These are phyloP conservation scores for Fusarium sp. DNA, from an alignment of 2,329 filamentous ascomycete genomes.

Conservation along the genomic window DNA sequence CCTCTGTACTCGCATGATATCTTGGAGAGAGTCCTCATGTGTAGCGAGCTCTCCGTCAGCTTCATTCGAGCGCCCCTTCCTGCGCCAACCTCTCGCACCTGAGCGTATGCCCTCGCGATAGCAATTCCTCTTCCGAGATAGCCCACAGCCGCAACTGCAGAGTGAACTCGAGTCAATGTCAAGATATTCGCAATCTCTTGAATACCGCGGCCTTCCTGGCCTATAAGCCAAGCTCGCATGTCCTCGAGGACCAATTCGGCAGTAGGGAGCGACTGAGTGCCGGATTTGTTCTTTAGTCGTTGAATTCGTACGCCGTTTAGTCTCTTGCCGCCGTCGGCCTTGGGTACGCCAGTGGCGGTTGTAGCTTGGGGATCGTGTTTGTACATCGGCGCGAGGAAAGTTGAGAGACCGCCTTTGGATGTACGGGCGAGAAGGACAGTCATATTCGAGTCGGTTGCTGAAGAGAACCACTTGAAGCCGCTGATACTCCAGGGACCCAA, in stretches of 20 bases:
- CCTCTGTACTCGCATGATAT: slow-evolving; percentile 67
- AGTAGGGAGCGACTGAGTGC: slow-evolving; percentile 76
- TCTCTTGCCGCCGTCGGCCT: slow-evolving; percentile 52
- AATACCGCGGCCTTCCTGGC: slow-evolving; percentile 73
- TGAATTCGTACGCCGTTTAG: slow-evolving; percentile 77
- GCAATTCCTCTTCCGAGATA: slow-evolving; percentile 67
- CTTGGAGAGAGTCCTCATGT: slow-evolving; percentile 68
- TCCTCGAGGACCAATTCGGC: slow-evolving; percentile 75
- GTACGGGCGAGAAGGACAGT: slow-evolving; percentile 73
- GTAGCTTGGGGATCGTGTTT: slow-evolving; percentile 52
- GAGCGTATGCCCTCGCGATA: slow-evolving; percentile 68
- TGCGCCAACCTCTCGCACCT: slow-evolving; percentile 64
- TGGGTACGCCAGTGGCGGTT: slow-evolving; percentile 45
- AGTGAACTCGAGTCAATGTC: slow-evolving; percentile 73
- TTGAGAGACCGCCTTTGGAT: slow-evolving; percentile 39
- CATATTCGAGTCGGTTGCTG: slow-evolving; percentile 57
- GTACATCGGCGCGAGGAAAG: slow-evolving; percentile 73
- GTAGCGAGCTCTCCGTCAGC: slow-evolving; percentile 64
- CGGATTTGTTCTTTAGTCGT: slow-evolving; percentile 78
- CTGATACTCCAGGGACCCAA: slow-evolving; percentile 70
- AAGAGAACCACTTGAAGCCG: slow-evolving; percentile 73
- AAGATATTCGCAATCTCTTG: slow-evolving; percentile 76
- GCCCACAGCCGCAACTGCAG: slow-evolving; percentile 63
- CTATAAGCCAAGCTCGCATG: slow-evolving; percentile 75
- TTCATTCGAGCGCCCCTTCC: slow-evolving; percentile 57